Conservation (phyloP, 2,329 filamentous ascomycete species). For the Coniella vitis region DNA sequence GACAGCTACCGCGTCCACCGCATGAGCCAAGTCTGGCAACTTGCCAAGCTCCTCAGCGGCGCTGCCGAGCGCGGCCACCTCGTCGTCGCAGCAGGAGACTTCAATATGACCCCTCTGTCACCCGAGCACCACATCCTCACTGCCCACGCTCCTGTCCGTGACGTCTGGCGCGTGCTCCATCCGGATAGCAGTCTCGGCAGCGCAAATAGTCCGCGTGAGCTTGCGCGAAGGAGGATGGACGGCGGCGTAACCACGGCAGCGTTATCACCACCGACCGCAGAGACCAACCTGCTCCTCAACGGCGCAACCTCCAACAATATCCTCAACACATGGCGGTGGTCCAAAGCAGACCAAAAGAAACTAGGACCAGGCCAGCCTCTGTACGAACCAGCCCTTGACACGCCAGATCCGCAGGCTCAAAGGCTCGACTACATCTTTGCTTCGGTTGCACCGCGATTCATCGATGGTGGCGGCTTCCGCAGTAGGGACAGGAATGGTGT, state of each 20-base stretch:
- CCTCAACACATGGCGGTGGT: conserved; percentile 93
- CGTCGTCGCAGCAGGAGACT: conserved; percentile 83
- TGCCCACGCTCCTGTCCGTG: conserved; percentile 67
- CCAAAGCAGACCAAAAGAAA: conserved; percentile 59
- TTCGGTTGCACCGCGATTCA: conserved; percentile 35
- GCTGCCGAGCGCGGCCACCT: conserved; percentile 76
- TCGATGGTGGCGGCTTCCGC: neutral
- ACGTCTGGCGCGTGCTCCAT: conserved; percentile 79
- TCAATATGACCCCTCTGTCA: conserved; percentile 90
- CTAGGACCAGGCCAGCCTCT: conserved; percentile 57
- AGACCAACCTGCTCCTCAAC: conserved; percentile 72
- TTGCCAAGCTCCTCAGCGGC: conserved; percentile 78
- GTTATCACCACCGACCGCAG: conserved; percentile 52
- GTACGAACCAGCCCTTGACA: conserved; percentile 56
- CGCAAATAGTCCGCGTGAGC: conserved; percentile 60
- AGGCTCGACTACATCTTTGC: conserved; percentile 93
- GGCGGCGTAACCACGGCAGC: no score
- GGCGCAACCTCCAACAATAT: conserved; percentile 81
- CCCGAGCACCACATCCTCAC: conserved; percentile 79
- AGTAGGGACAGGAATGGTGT: neutral
- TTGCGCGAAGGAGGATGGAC: conserved; percentile 51
- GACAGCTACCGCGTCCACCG: conserved; percentile 89
- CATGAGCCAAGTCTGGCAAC: conserved; percentile 89
- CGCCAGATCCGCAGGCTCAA: conserved; percentile 69
- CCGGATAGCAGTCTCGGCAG: conserved; percentile 78